A percentile compares a stretch with the other conserved stretches of the same genome.
Conservation (phyloP, 2,329 filamentous ascomycete species). For the Leptographium galeiforme region DNA sequence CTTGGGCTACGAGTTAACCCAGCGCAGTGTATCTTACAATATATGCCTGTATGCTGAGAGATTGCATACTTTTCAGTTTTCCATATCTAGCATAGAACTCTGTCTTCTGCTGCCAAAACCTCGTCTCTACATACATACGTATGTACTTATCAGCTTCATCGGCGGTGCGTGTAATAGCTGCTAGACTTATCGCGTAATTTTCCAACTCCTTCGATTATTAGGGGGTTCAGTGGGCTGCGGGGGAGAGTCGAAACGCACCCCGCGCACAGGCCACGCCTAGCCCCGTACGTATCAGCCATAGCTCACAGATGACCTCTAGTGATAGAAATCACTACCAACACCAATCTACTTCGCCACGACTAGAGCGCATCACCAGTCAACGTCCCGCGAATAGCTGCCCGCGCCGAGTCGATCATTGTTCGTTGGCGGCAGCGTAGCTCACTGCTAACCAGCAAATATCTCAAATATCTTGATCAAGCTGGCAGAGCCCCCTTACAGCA, state of each 20-base stretch:
- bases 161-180: too few relatives aligned
- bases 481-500: neutral
- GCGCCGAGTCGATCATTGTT: neutral
- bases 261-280: neutral
- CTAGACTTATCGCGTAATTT: too few relatives aligned
- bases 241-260: neutral
- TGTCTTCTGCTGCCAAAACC: too few relatives aligned
- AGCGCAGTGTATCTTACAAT: too few relatives aligned
- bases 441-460: neutral
- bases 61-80: too few relatives aligned
- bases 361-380: neutral
- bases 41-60: too few relatives aligned
- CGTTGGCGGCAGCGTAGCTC: neutral
- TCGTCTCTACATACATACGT: too few relatives aligned
- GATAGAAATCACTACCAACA: neutral
- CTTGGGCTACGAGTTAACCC: too few relatives aligned
- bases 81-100: too few relatives aligned
- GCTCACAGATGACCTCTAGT: too few relatives aligned
- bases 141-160: too few relatives aligned
- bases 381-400: neutral
- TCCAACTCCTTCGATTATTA: neutral
- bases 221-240: neutral
- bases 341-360: neutral
- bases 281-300: too few relatives aligned
- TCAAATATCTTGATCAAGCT: neutral